Conservation (phyloP, 2,329 filamentous ascomycete genomes). For the Didymosphaeria variabile region DNA sequence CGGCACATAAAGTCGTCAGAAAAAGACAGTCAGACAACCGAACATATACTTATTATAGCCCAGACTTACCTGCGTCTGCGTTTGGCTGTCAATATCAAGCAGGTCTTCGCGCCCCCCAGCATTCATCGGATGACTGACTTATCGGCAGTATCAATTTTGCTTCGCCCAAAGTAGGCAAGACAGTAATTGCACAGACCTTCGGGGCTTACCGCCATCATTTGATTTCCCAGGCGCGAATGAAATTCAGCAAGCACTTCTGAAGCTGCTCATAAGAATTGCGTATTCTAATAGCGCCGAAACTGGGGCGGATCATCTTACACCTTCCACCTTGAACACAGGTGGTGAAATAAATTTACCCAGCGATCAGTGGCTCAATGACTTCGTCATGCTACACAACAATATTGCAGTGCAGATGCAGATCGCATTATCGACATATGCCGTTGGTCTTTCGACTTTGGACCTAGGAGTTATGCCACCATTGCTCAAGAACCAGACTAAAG, state of each 20-base stretch:
- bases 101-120: background rate
- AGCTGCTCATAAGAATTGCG: background rate
- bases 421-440: constrained; percentile 18
- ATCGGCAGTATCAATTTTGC: constrained; percentile 21
- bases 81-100: constrained; percentile 17
- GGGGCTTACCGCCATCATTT: background rate
- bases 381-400: constrained; percentile 13
- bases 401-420: constrained; percentile 14
- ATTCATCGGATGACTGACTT: background rate
- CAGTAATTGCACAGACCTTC: constrained; percentile 16
- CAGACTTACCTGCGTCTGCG: constrained; percentile 11
- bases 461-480: background rate
- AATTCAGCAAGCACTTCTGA: background rate
- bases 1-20: constrained; percentile 11
- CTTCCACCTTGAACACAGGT: background rate
- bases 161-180: background rate
- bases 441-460: constrained; percentile 15
- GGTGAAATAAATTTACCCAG: constrained; percentile 11
- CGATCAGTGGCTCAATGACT: constrained; percentile 24
- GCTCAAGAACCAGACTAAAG: constrained; percentile 9
- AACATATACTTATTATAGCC: background rate
- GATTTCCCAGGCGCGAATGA: constrained; percentile 15
- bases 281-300: background rate
- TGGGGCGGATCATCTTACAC: background rate
- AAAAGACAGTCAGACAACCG: background rate